These are phyloP conservation scores for Creolimax fragrantissima DNA, from an alignment of 78 protist species.

Conservation along the genomic window DNA sequence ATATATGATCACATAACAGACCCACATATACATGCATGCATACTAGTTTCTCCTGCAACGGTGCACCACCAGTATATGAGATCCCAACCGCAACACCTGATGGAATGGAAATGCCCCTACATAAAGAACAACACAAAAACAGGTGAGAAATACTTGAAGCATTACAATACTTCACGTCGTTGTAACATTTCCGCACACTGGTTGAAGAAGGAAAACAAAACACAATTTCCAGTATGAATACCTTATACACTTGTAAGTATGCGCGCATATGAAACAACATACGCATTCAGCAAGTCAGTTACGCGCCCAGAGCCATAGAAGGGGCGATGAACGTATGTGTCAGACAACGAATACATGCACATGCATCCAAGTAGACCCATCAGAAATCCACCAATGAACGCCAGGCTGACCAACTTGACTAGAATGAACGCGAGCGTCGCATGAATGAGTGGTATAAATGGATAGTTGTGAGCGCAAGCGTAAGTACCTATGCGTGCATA, in stretches of 20 bases:
- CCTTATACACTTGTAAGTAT: no score
- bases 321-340: neutral
- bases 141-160: no score
- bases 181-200: no score
- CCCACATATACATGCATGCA: no score
- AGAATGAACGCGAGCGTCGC: neutral
- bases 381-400: neutral
- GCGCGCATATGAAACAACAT: neutral
- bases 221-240: no score
- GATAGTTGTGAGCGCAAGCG: neutral
- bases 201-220: no score
- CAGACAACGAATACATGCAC: neutral
- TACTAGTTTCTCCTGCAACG: neutral
- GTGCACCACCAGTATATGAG: neutral
- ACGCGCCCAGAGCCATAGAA: neutral
- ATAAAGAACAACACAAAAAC: neutral
- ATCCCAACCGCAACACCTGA: neutral
- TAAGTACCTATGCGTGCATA: neutral
- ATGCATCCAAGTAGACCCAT: neutral
- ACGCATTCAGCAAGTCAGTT: neutral
- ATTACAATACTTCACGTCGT: no score
- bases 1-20: neutral
- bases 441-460: no score
- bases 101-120: neutral
- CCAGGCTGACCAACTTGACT: neutral